Evolutionary conservation across 306 rosid genomes (phyloP), one percentile per base, ranked within the genome.

Genomic region (Vigna angularis): DNA sequence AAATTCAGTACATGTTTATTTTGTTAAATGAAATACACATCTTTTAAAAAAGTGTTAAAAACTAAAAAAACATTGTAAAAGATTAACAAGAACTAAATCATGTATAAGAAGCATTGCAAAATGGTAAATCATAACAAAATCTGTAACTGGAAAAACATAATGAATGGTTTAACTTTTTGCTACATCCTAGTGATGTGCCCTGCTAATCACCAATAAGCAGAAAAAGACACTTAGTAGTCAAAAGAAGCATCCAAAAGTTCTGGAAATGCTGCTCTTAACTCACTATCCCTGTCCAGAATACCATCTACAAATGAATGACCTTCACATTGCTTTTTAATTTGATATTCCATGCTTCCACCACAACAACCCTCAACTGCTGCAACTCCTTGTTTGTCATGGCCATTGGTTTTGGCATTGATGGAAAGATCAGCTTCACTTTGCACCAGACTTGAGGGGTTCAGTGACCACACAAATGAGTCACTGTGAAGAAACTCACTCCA

Each of bases 221-320:
- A 2, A 64, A 24, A 74, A 3, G 18, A 75, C 30, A 75, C 16
- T 32, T 70, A 89, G 68, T 84, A 90, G 74, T 91, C 95, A 73
- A 86, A 88, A 86, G 89, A 85, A 47, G 44, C 91, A 77, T 89
- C 95, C 65, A 89, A 86, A 53, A 95, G 57, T 48, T 90, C 87
- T 11, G 98, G 98, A 70, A 95, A 95, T 45, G 87, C 85, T 7
- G 88, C 87, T 76, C 83, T 79, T 45, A 95, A 88, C 74, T 95
- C 93, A 83, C 74, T 87, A 53, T 95, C 98, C 51, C 78, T 90
- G 42, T 87, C 93, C 91, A 95, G 81, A 83, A 92, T 86, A 2
- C 82, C 82, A 57, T 89, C 97, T 90, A 95, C 92, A 57, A 95
- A 94, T 44, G 97, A 83, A 73, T 81, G 62, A 16, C 74, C 76